Conservation (phyloP, 1,284 basidiomycete genomes). For the Microbotryum silenes-acaulis region DNA sequence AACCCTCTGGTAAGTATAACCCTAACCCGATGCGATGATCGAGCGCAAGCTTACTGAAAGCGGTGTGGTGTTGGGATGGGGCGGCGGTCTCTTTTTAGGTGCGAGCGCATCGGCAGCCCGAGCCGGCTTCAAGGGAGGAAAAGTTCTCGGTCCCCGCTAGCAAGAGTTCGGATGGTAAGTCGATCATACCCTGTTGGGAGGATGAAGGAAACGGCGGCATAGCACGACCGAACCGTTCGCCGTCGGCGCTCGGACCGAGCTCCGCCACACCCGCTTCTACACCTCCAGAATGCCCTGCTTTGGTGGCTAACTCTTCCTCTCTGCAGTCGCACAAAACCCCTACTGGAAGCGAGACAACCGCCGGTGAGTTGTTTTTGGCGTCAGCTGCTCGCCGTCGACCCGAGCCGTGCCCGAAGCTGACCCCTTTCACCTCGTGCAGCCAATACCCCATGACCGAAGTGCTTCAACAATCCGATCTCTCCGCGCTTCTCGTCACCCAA, state of each 20-base stretch:
- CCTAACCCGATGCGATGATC: no score
- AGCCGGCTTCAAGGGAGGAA: constrained; percentile 1
- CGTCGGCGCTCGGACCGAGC: no score
- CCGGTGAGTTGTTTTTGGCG: no score
- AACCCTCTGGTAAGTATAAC: background rate
- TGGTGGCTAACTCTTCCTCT: background rate
- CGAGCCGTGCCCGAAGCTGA: no score
- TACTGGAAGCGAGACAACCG: constrained; percentile 1
- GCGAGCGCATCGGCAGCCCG: background rate
- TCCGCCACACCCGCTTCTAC: background rate
- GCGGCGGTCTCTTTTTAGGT: no score
- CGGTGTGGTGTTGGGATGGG: no score
- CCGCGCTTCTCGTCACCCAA: background rate
- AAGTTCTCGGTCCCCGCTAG: background rate
- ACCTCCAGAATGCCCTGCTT: background rate
- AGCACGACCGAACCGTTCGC: no score
- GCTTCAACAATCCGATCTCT: background rate
- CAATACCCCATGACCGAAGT: constrained; percentile 1
- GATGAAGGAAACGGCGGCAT: no score
- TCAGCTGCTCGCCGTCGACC: no score
- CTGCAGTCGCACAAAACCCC: constrained; percentile 4
- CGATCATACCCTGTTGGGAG: no score
- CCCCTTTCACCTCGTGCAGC: background rate
- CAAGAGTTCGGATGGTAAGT: constrained; percentile 1
- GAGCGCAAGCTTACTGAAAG: no score